Evolutionary conservation across 768 basidiomycete genomes (phyloP).

Genomic region (Ramaria sp.): DNA sequence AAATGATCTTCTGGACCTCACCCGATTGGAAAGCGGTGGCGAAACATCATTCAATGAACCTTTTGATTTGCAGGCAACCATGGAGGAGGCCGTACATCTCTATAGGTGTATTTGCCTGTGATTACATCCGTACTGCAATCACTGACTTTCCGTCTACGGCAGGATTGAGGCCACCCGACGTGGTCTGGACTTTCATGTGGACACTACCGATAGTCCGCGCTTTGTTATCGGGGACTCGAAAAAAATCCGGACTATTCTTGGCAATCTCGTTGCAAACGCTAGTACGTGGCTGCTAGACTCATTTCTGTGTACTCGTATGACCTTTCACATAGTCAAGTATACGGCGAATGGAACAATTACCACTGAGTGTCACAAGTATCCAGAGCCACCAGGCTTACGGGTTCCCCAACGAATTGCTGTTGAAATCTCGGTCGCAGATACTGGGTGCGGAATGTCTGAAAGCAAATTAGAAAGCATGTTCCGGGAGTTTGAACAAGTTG

Average conservation of each 20-base stretch:
- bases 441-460: constrained; percentile 58
- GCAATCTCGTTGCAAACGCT: constrained; percentile 70
- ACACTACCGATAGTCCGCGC: constrained; percentile 52
- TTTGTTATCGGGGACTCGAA: constrained; percentile 58
- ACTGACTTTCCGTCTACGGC: background rate
- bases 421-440: constrained; percentile 63
- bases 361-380: constrained; percentile 42
- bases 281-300: constrained; percentile 27
- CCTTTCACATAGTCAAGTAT: constrained; percentile 65
- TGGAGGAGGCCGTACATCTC: constrained; percentile 49
- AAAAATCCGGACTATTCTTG: constrained; percentile 67
- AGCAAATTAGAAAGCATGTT: constrained; percentile 67
- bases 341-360: constrained; percentile 51
- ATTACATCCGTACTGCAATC: background rate
- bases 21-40: constrained; percentile 63
- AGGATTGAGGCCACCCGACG: constrained; percentile 54
- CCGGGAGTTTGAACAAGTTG: constrained; percentile 74
- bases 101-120: constrained; percentile 27
- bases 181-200: constrained; percentile 46
- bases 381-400: constrained; percentile 41
- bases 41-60: constrained; percentile 70
- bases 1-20: constrained; percentile 74
- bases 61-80: constrained; percentile 51
- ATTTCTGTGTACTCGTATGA: background rate
- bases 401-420: constrained; percentile 39